These are phyloP conservation scores for Ogataea thermomethanolica DNA, from an alignment of 805 yeast species.

Conservation along the genomic window DNA sequence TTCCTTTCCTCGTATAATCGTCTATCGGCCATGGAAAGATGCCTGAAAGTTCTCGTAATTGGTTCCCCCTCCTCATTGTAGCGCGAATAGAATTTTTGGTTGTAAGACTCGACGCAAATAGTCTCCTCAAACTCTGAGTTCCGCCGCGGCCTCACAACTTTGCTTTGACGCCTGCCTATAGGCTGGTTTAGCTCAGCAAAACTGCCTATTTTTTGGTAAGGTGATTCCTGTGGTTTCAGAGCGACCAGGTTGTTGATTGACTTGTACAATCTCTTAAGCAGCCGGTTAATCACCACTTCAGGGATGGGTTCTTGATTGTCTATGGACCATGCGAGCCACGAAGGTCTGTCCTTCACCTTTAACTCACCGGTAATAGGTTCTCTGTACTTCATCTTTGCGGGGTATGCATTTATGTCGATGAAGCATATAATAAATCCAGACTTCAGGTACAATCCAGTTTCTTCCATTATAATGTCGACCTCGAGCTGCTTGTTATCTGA, in stretches of 20 bases:
- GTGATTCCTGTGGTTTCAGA: slow-evolving; percentile 19
- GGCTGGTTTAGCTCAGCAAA: slow-evolving; percentile 22
- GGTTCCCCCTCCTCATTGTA: slow-evolving; percentile 23
- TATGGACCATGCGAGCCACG: slow-evolving; percentile 34
- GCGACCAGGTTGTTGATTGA: slow-evolving; percentile 35
- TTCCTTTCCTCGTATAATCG: slow-evolving; percentile 22
- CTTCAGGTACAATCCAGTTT: slow-evolving; percentile 51
- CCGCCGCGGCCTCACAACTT: slow-evolving; percentile 6
- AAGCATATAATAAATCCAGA: slow-evolving; percentile 44
- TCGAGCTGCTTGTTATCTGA: slow-evolving; percentile 28
- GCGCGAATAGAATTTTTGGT: slow-evolving; percentile 26
- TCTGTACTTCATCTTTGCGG: slow-evolving; percentile 5
- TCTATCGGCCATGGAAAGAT: slow-evolving; percentile 27
- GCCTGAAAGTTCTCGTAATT: slow-evolving; percentile 30
- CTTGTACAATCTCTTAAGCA: slow-evolving; percentile 45
- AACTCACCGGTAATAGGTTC: slow-evolving; percentile 7
- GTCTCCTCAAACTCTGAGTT: slow-evolving; percentile 12
- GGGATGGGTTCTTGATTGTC: slow-evolving; percentile 32
- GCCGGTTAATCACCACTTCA: slow-evolving; percentile 40
- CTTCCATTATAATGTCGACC: slow-evolving; percentile 50
- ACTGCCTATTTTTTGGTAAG: slow-evolving; percentile 28
- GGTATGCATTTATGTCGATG: slow-evolving; percentile 34
- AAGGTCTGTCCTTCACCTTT: slow-evolving; percentile 9
- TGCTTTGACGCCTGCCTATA: neutral
- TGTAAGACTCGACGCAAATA: slow-evolving; percentile 27